Base-by-base conservation (phyloP, 2,329 filamentous ascomycete genomes). In the Apiospora aurea region DNA sequence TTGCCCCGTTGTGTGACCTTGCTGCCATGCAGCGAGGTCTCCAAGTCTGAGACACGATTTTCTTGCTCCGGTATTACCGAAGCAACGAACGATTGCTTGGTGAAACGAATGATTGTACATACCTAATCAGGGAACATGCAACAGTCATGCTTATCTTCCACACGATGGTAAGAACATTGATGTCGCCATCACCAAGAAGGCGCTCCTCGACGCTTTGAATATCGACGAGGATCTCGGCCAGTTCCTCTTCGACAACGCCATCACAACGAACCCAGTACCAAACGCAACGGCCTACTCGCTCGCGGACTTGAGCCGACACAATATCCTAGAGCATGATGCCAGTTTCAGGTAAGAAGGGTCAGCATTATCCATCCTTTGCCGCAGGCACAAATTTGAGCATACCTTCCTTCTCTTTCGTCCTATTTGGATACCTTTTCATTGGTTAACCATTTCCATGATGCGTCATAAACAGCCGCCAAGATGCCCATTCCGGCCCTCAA, bases 401-500 rank as follows among this genome's bases (percentile, higher is more conserved):
- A 14, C 41, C 41, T 10, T 43, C 41, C 10, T 43, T 43, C 41
- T 10, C 41, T 14, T 14, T 43, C 2, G 2, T 8, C 41, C 41
- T 8, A 6, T 43, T 14, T 43, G 3, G 41, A 49, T 10, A 21
- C 6, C 46, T 49, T 75, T 64, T 71, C 38, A 1, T 38, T 38
- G 6, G 7, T 38, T 51, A 2, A 13, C 16, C 8, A 21, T 69
- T 24, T 70, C 24, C 67, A 11, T 21, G 53, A 34, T 38, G 18
- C 14, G 21, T n/a, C 16, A 11, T 41, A 10, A n/a, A 64, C 34
- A 86, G 84, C 53, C 86, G 87, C 38, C 76, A 80, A 1, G 87
- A 89, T 72, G 84, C 82, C 11, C 85, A 79, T 80, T 83, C 87
- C 70, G 87, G 87, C 29, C 85, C 86, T 77, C 85, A 86, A 74